These are phyloP conservation scores for Ilex paraguariensis DNA, from an alignment of 305 asterid species.

Conservation along the genomic window DNA sequence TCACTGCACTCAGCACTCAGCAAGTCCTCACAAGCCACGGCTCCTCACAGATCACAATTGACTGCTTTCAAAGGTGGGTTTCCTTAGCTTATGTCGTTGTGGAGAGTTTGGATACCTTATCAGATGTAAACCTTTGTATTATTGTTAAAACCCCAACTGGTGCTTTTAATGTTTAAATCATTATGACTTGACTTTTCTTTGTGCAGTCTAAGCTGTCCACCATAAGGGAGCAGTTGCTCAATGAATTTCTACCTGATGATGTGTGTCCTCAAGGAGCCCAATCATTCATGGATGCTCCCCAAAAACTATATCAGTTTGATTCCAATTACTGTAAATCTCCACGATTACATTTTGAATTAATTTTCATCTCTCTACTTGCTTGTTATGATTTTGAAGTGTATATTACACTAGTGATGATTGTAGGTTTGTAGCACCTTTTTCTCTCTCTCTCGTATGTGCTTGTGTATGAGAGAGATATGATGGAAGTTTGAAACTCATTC, in stretches of 20 bases:
- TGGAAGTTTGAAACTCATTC: too few species aligned
- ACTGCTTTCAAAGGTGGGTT: too few species aligned
- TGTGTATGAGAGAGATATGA: too few species aligned
- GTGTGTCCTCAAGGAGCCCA: constrained; percentile 55
- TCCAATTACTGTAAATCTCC: constrained; percentile 29
- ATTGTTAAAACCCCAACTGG: background rate
- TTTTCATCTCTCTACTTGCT: too few species aligned
- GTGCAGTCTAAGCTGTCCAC: constrained; percentile 54
- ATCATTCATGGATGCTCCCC: constrained; percentile 38
- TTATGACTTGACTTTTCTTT: constrained; percentile 12
- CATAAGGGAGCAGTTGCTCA: constrained; percentile 55
- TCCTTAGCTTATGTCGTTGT: constrained; percentile 62
- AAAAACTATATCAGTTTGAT: constrained; percentile 25
- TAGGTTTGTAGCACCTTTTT: too few species aligned
- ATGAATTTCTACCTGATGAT: constrained; percentile 69
- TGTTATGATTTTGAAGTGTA: too few species aligned
- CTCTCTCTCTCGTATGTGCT: too few species aligned
- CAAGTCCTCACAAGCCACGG: too few species aligned
- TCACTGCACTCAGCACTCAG: too few species aligned
- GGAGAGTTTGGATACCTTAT: constrained; percentile 46
- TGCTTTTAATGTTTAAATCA: background rate
- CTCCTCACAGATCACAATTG: too few species aligned
- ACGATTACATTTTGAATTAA: too few species aligned
- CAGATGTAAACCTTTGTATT: constrained; percentile 36
- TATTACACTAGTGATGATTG: too few species aligned